These are phyloP conservation scores for Zasmidium angulare DNA, from an alignment of 2,329 filamentous ascomycete genomes.

Conservation along the genomic window DNA sequence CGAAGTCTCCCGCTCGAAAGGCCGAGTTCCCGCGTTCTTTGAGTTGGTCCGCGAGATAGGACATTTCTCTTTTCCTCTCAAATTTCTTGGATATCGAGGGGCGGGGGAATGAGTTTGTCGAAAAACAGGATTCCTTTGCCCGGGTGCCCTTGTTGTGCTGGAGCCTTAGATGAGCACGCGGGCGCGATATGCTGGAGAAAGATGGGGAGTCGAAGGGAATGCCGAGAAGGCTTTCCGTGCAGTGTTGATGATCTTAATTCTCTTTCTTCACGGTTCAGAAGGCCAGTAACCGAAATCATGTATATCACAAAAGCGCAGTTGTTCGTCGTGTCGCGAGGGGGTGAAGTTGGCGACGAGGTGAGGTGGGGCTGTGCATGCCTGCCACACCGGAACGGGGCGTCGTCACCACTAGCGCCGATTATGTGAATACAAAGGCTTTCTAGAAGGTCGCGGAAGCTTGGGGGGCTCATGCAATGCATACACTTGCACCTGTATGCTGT, in stretches of 20 bases:
- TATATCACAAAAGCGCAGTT: too few species aligned
- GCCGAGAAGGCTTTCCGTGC: too few species aligned
- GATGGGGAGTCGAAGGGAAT: too few species aligned
- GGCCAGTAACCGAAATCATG: too few species aligned
- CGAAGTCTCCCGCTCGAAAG: slow-evolving; percentile 66
- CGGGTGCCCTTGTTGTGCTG: too few species aligned
- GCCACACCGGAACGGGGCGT: not conserved
- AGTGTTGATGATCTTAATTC: too few species aligned
- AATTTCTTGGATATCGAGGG: not conserved
- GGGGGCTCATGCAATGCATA: not conserved
- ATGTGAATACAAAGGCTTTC: not conserved
- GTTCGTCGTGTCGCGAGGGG: too few species aligned
- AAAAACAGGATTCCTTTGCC: too few species aligned
- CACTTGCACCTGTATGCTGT: not conserved
- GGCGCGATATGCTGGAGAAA: too few species aligned
- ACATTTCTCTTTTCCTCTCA: slow-evolving; percentile 5
- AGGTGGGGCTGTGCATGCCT: not conserved
- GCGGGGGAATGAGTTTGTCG: not conserved
- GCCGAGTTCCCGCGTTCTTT: slow-evolving; percentile 60
- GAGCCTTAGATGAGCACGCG: too few species aligned
- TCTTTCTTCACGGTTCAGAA: too few species aligned
- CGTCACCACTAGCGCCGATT: not conserved
- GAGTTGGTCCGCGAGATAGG: slow-evolving; percentile 45
- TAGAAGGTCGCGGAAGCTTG: not conserved
- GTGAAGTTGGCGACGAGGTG: not conserved